Evolutionary conservation across 2,329 filamentous ascomycete species (phyloP), one percentile per base, ranked within the genome.

Genomic region (Rosellinia necatrix): DNA sequence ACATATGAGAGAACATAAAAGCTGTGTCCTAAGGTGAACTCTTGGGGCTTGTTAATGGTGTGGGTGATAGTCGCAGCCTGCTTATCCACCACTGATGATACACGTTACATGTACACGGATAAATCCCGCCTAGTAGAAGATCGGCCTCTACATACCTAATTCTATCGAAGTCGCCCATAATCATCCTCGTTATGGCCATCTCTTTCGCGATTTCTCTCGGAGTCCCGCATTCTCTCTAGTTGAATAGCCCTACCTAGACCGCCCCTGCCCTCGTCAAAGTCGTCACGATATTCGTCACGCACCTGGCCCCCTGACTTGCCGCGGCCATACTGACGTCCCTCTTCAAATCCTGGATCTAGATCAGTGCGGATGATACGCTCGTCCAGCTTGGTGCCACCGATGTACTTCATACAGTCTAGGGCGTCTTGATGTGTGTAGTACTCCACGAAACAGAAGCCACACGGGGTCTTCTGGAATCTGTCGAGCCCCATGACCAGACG

Each of bases 391-490:
- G 94, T 99, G 55, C 94, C 94, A 53, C 94, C 94, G 68, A 99
- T 88, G 73, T 97, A 99, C 77, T 97, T 99, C 87, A 99, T 88
- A 76, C 93, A 97, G 73, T 99, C 94, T 46, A 99, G 82, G 7
- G 94, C 94, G 74, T 99, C 94, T 71, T 96, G 89, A 74, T 97
- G 94, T 25, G 88, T 97, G 79, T 97, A 97, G 78, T 99, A 99
- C 76, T 99, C 94, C 69, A 99, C 94, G 71, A 99, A 99, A 81
- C 94, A 99, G 81, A 99, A 99, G 35, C 94, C 94, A 75, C 94
- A 99, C 1, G 94, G 94, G 0, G 94, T 99, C 79, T 99, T 99
- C 75, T 89, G 90, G 80, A 94, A 96, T 55, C 94, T 89, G 73
- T 99, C 94, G 49, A 99, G 85, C 46, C 94, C 94, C 94, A 99